A percentile compares a stretch with the other conserved stretches of the same genome.
Evolutionary conservation across 768 basidiomycete genomes (phyloP).

Genomic region (Agaricus subrufescens): DNA sequence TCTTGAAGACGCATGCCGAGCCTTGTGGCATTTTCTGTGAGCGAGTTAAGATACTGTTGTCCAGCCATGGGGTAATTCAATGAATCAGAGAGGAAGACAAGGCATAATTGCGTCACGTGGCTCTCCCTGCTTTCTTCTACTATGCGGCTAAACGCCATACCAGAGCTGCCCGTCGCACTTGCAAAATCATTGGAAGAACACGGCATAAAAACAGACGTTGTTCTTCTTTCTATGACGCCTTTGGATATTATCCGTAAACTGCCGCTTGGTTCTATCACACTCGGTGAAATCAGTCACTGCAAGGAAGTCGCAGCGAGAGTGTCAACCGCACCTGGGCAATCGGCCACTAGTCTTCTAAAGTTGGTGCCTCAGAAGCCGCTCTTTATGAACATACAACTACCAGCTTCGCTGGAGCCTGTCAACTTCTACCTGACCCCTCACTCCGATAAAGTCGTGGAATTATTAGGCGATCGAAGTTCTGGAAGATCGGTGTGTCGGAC

Average conservation of each 20-base stretch:
- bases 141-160: slow-evolving; percentile 39
- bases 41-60: slow-evolving; percentile 40
- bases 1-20: slow-evolving; percentile 83
- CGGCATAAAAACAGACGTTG: slow-evolving; percentile 52
- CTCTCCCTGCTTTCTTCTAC: background rate
- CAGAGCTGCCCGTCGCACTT: slow-evolving; percentile 36
- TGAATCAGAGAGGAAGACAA: background rate
- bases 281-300: slow-evolving; percentile 42
- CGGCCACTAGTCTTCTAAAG: slow-evolving; percentile 25
- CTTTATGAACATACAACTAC: background rate
- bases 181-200: slow-evolving; percentile 40
- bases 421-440: background rate
- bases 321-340: slow-evolving; percentile 39
- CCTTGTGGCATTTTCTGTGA: slow-evolving; percentile 81
- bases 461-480: slow-evolving; percentile 60
- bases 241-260: slow-evolving; percentile 48
- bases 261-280: slow-evolving; percentile 41
- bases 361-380: slow-evolving; percentile 15
- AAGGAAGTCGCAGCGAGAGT: slow-evolving; percentile 34
- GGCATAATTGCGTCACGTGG: slow-evolving; percentile 6
- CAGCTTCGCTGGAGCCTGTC: background rate
- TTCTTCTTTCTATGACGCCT: slow-evolving; percentile 44
- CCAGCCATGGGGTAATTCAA: slow-evolving; percentile 28
- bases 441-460: slow-evolving; percentile 51
- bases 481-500: slow-evolving; percentile 61